phyloP scores from a whole-genome alignment of 805 yeast species.

The Hanseniaspora taiwanica region DNA sequence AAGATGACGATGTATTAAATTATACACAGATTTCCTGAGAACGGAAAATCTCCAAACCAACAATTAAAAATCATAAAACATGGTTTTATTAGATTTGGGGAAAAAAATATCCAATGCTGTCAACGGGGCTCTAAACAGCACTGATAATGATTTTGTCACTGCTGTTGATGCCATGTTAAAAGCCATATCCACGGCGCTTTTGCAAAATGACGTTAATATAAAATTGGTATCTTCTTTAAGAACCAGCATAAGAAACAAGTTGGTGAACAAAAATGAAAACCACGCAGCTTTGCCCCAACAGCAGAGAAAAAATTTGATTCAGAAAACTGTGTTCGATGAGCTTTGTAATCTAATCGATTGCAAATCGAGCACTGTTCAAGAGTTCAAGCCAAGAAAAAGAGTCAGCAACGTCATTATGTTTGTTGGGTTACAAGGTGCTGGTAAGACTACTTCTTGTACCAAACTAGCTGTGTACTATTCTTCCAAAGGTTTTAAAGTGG shows the following conservation, averaged over 20 bases:
- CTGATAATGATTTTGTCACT: conserved; percentile 40
- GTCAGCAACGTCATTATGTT: conserved; percentile 78
- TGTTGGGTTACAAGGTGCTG: conserved; percentile 98
- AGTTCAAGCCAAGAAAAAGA: conserved; percentile 81
- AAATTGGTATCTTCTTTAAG: conserved; percentile 67
- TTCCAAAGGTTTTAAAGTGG: conserved; percentile 86
- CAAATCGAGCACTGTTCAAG: conserved; percentile 22
- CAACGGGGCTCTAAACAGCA: conserved; percentile 43
- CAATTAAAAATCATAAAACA: conserved; percentile 14
- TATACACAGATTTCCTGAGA: no score
- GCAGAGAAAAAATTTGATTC: conserved; percentile 69
- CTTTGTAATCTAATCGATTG: conserved; percentile 76
- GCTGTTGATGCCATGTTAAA: conserved; percentile 66
- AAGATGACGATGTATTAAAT: no score
- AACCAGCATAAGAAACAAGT: conserved; percentile 48
- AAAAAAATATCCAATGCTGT: conserved; percentile 65
- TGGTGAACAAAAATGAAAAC: conserved; percentile 32
- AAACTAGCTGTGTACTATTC: conserved; percentile 91
- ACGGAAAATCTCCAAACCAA: no score
- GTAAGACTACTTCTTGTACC: conserved; percentile 96
- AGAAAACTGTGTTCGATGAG: conserved; percentile 91
- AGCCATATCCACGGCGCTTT: conserved; percentile 77
- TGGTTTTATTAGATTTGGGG: conserved; percentile 76
- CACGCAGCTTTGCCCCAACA: conserved; percentile 10
- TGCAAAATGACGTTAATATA: conserved; percentile 91